Base-by-base conservation (phyloP, 2,329 filamentous ascomycete species). In the Apiospora hydei region DNA sequence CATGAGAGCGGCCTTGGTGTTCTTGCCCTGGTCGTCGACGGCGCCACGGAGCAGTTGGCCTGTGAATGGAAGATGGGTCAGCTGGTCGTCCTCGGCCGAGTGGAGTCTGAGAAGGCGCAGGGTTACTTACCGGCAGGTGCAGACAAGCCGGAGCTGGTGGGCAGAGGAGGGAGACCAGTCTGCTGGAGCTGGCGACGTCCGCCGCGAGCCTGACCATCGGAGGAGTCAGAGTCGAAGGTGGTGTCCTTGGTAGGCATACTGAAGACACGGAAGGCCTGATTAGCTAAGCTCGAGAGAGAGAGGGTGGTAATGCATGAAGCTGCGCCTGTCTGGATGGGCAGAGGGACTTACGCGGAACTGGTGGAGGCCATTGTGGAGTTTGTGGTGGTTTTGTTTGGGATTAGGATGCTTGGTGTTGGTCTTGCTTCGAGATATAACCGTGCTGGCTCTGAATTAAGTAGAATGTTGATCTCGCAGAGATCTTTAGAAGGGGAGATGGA, bases 31-130 rank as follows among this genome's bases (percentile, higher is more conserved):
- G 43, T 88, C 86, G 73, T 90, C 88, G 44, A 86, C 85, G 18
- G 88, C 85, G 14, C 89, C 89, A 79, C 86, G 87, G 74, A 91
- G 85, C 46, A 91, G 85, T 75, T 85, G 83, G 71, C 87, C 87
- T 88, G 69, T 61, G 26, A 26, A n/a, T 14, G 14, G 61, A 7
- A 13, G 3, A n/a, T 38, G 41, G 13, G 46, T 49, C 34, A 70
- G 51, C 51, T 18, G 24, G 30, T 30, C 8, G 8, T 13, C 41
- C 30, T 18, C 11, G 46, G n/a, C 4, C 1, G 21, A 7, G 44
- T 21, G 14, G 21, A 21, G 18, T 47, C 26, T 7, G 46, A 49
- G 10, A 7, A 8, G 21, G 21, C 21, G n/a, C 8, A 10, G 7
- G 46, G 3, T 49, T 14, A 72, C 76, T 70, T 75, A 78, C 76